phyloP scores from a whole-genome alignment of 345 rosid species.

The Salix purpurea region DNA sequence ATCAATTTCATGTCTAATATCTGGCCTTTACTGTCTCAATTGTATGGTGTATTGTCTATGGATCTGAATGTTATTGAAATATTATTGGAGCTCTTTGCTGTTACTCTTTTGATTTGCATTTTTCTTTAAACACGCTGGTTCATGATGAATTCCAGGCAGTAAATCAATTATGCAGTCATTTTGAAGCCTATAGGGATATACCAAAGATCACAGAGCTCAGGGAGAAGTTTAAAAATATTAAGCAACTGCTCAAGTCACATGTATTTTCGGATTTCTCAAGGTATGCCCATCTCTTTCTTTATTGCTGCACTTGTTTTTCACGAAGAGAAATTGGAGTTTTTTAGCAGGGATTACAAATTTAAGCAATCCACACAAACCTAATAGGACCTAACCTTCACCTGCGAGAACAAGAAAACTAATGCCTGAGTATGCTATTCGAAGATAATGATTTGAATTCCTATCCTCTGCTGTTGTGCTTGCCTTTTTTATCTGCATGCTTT shows the following conservation, averaged over 20 bases:
- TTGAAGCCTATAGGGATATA: constrained; percentile 94
- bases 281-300: constrained; percentile 28
- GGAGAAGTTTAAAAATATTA: constrained; percentile 91
- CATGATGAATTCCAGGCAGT: constrained; percentile 75
- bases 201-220: constrained; percentile 96
- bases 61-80: background rate
- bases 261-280: constrained; percentile 95
- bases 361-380: too few relatives aligned
- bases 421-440: too few relatives aligned
- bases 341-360: too few relatives aligned
- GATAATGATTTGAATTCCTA: too few relatives aligned
- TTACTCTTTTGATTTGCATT: background rate
- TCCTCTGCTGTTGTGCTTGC: too few relatives aligned
- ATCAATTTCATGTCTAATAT: too few relatives aligned
- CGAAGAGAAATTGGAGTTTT: too few relatives aligned
- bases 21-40: too few relatives aligned
- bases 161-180: constrained; percentile 92
- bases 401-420: too few relatives aligned
- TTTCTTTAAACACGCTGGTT: constrained; percentile 12
- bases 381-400: too few relatives aligned
- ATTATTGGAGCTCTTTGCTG: background rate
- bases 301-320: background rate
- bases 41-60: too few relatives aligned
- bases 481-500: too few relatives aligned
- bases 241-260: constrained; percentile 92